Evolutionary conservation across 2,329 filamentous ascomycete species (phyloP).

Genomic region (Ciborinia camelliae): DNA sequence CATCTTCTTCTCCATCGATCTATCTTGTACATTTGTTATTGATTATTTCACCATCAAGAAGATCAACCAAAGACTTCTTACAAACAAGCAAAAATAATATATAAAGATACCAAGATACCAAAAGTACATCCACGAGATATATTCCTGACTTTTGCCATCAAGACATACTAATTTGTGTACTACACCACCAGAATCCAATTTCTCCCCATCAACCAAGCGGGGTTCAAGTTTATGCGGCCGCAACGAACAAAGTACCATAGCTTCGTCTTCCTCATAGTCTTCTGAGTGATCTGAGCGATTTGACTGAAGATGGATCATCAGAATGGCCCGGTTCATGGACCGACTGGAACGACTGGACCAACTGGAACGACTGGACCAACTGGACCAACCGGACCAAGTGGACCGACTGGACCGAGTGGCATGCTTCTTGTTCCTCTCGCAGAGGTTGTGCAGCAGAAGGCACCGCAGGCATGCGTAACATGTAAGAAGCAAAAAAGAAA

Average conservation of each 20-base stretch:
- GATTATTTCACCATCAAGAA: background rate
- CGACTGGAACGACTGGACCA: background rate
- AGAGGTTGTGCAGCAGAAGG: conserved; percentile 29
- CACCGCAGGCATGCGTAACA: conserved; percentile 43
- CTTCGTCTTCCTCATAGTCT: background rate
- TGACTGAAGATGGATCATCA: conserved; percentile 14
- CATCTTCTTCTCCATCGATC: background rate
- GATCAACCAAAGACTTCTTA: background rate
- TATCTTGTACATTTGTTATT: background rate
- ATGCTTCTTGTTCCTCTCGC: background rate
- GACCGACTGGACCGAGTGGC: background rate
- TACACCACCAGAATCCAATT: background rate
- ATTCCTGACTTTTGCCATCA: background rate
- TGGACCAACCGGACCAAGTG: background rate
- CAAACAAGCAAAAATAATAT: background rate
- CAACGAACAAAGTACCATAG: conserved; percentile 10
- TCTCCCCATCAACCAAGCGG: background rate
- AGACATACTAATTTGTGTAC: background rate
- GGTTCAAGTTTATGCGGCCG: conserved; percentile 8
- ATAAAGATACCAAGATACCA: background rate
- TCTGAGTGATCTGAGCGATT: background rate
- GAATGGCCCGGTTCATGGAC: background rate
- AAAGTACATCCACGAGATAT: background rate
- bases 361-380: background rate
- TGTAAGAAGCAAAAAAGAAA: conserved; percentile 50